Percentiles rank a stretch among this genome's conserved stretches.
These are phyloP conservation scores for Abrus pulchellus DNA, from an alignment of 306 rosid species.

Conservation along the genomic window DNA sequence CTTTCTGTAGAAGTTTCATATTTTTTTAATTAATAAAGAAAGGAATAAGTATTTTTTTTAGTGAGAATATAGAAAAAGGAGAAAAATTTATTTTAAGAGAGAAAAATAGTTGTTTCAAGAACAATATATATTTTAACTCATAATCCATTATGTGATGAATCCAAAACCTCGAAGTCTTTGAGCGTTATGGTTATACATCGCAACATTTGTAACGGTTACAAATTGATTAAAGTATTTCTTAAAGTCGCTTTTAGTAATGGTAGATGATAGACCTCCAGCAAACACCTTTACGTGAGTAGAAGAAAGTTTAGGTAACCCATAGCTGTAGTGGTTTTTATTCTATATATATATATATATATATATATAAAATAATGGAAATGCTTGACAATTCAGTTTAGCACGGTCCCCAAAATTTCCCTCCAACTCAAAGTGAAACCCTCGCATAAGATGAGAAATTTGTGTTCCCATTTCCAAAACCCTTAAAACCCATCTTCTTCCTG, in stretches of 20 bases:
- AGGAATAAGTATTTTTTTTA: too few relatives aligned
- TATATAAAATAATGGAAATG: too few relatives aligned
- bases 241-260: slow-evolving; percentile 63
- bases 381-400: too few relatives aligned
- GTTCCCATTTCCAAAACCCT: slow-evolving; percentile 51
- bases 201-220: slow-evolving; percentile 68
- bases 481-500: slow-evolving; percentile 50
- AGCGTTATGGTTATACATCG: slow-evolving; percentile 70
- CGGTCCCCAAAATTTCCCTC: slow-evolving; percentile 23
- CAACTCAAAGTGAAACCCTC: neutral
- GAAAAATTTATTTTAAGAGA: too few relatives aligned
- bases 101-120: too few relatives aligned
- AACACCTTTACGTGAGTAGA: slow-evolving; percentile 63
- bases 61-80: too few relatives aligned
- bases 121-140: too few relatives aligned
- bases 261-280: slow-evolving; percentile 67
- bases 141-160: slow-evolving; percentile 53
- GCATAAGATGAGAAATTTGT: neutral
- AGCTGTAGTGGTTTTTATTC: too few relatives aligned
- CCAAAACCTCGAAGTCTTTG: slow-evolving; percentile 71
- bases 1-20: too few relatives aligned
- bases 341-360: too few relatives aligned
- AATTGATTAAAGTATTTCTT: slow-evolving; percentile 69
- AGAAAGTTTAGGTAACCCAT: slow-evolving; percentile 61
- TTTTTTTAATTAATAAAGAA: too few relatives aligned